phyloP scores from a whole-genome alignment of 2,329 filamentous ascomycete genomes.

The Hirsutella minnesotensis region DNA sequence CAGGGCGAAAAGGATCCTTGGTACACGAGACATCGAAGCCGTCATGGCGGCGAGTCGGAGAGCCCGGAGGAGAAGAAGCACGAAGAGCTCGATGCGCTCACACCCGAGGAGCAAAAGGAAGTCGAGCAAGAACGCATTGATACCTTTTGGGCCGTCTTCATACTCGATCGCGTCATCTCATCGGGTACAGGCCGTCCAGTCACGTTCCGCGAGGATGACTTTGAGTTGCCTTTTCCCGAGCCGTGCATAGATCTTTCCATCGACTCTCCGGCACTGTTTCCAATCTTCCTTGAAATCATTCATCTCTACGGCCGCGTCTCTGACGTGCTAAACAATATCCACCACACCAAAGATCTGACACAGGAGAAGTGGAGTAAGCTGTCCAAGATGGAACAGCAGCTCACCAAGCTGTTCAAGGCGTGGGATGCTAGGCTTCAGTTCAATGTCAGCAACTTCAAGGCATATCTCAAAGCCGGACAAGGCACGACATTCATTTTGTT shows the following conservation, averaged over 20 bases:
- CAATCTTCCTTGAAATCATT: constrained; percentile 70
- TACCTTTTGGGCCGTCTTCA: constrained; percentile 84
- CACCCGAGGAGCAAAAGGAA: constrained; percentile 43
- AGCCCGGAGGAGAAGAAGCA: constrained; percentile 29
- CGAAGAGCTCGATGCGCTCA: constrained; percentile 26
- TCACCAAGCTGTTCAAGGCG: constrained; percentile 61
- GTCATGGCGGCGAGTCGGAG: constrained; percentile 19
- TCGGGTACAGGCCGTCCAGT: constrained; percentile 77
- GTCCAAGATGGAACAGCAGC: constrained; percentile 65
- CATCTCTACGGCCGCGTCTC: constrained; percentile 78
- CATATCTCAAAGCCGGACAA: constrained; percentile 69
- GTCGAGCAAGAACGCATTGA: constrained; percentile 75
- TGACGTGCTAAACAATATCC: constrained; percentile 73
- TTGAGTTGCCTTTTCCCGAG: constrained; percentile 61
- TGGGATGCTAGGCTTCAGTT: constrained; percentile 69
- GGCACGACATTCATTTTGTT: constrained; percentile 79
- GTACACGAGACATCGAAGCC: constrained; percentile 32
- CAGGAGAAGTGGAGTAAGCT: constrained; percentile 61
- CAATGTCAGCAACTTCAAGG: constrained; percentile 75
- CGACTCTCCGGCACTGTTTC: constrained; percentile 67
- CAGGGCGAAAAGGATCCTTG: constrained; percentile 41
- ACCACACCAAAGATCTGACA: constrained; percentile 61
- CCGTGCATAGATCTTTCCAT: constrained; percentile 39
- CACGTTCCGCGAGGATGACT: constrained; percentile 73
- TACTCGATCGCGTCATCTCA: constrained; percentile 77